Evolutionary conservation across 495 filamentous ascomycete species (phyloP).

Genomic region (Trichoderma virens): DNA sequence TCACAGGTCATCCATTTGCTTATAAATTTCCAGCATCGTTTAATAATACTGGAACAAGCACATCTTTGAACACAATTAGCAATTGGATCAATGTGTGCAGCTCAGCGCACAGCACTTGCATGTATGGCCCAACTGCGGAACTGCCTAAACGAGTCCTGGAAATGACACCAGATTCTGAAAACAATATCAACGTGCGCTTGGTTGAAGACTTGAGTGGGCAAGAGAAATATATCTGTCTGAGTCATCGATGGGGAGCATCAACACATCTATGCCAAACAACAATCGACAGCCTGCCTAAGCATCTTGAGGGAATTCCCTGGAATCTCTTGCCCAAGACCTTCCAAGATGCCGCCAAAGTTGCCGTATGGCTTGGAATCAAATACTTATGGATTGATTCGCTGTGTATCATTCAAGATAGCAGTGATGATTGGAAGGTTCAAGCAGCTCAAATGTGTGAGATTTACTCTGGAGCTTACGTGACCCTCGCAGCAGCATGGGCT

Average conservation of each 20-base stretch:
- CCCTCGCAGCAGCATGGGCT: not conserved
- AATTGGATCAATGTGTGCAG: not conserved
- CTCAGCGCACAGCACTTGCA: not conserved
- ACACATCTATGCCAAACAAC: not conserved
- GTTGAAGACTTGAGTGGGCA: not conserved
- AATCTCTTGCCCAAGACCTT: not conserved
- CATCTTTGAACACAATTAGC: not conserved
- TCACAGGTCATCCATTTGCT: not conserved
- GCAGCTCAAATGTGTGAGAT: conserved; percentile 1
- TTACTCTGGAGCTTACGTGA: not conserved
- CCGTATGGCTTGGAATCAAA: not conserved
- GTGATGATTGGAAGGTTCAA: not conserved
- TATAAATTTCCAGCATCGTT: not conserved
- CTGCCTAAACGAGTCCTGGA: not conserved
- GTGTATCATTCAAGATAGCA: conserved; percentile 2
- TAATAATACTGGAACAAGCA: not conserved
- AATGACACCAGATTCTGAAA: not conserved
- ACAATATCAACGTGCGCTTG: not conserved
- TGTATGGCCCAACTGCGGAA: not conserved
- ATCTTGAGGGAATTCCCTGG: not conserved
- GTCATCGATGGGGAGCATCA: not conserved
- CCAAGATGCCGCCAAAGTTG: not conserved
- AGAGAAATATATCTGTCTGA: not conserved
- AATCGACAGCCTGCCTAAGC: not conserved
- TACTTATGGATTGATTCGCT: conserved; percentile 10